phyloP scores from a whole-genome alignment of 148 eudicot species.

The Amaranthus cruentus region DNA sequence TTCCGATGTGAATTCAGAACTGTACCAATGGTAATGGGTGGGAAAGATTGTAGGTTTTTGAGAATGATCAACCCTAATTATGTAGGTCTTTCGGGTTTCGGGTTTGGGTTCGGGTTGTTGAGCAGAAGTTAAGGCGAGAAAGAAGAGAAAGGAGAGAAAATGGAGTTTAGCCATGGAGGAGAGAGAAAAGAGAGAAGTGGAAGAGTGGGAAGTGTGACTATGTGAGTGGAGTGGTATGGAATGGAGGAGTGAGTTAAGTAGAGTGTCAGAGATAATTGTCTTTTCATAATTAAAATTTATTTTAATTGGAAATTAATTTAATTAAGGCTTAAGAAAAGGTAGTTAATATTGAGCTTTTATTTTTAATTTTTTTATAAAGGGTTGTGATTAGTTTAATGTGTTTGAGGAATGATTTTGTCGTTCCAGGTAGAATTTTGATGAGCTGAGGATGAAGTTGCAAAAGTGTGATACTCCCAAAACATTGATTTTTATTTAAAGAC shows the following conservation, averaged over 20 bases:
- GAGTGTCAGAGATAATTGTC: conserved; percentile 10
- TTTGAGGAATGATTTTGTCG: conserved; percentile 11
- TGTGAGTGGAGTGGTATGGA: not conserved
- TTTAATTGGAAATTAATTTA: not conserved
- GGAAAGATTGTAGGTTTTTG: conserved; percentile 80
- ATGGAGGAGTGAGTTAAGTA: conserved; percentile 3
- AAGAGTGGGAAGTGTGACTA: conserved; percentile 11
- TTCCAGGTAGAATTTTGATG: conserved; percentile 2
- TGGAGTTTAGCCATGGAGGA: conserved; percentile 33
- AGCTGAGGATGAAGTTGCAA: not conserved
- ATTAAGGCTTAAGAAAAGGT: not conserved
- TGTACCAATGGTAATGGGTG: conserved; percentile 75
- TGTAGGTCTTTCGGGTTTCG: conserved; percentile 46
- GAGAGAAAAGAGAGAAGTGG: conserved; percentile 16
- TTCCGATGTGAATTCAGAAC: conserved; percentile 46
- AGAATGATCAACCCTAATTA: conserved; percentile 46
- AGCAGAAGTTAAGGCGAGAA: conserved; percentile 16
- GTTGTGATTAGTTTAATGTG: not conserved
- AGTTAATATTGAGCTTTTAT: not conserved
- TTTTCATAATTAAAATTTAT: not conserved
- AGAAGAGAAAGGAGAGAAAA: conserved; percentile 16
- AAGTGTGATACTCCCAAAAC: too few species aligned
- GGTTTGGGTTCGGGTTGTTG: conserved; percentile 1
- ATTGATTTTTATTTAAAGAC: too few species aligned
- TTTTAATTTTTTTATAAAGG: too few species aligned